Evolutionary conservation across 768 basidiomycete species (phyloP), one percentile per base, ranked within the genome.

Genomic region (Hydnum rufescens): DNA sequence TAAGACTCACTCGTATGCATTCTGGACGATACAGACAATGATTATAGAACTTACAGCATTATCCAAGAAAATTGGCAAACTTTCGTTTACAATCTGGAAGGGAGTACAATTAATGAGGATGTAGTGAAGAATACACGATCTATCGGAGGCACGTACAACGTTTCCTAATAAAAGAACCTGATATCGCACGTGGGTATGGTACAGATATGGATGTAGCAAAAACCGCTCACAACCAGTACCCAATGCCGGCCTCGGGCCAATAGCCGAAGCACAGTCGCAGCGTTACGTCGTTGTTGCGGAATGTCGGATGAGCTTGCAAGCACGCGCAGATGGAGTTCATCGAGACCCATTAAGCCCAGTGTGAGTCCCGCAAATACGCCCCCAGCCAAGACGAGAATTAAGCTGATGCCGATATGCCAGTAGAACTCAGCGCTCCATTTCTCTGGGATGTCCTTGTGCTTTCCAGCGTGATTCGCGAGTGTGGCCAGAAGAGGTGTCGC

Each of bases 351-450:
- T 26, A 95, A 70, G 1, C 87, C 90, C 28, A 95, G 76, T 0
- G 90, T 95, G 51, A 95, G 67, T 2, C 88, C 92, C 8, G 92
- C 86, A 62, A 97, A 95, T 3, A 90, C 80, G 51, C 92, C 92
- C 2, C 92, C 92, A 0, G 76, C 68, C 1, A 97, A 65, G 4
- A 97, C 89, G 26, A 97, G 71, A 2, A 66, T 62, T 3, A 66
- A 68, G 51, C 82, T 82, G 49, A 88, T 65, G 19, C 72, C 55
- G 29, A 95, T 65, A 61, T 89, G 85, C 54, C 66, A 75, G 70
- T 74, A 84, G 64, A 89, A 95, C 52, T 75, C 74, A 2, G 78
- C 44, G 26, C 13, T 47, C 13, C 44, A 13, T 25, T 25, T 13
- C 26, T 13, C 44, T 13, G 44, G 44, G 26, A 13, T 13, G 8